Evolutionary conservation across 768 basidiomycete species (phyloP), one percentile per base, ranked within the genome.

Genomic region (Chalciporus chontae): DNA sequence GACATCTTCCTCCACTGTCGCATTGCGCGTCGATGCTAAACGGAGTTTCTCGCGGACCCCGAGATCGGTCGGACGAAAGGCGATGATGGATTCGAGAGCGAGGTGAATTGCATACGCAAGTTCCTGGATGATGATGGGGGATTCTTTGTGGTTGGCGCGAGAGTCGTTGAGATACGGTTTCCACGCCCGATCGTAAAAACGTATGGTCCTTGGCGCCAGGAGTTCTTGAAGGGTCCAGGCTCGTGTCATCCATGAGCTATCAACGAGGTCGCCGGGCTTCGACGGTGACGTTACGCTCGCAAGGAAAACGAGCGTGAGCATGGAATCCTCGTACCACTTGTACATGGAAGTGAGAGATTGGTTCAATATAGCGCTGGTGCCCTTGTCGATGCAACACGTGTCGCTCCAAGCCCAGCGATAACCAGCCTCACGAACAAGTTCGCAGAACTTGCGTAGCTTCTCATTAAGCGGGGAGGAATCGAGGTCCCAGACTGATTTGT

Each of bases 1-100:
- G 14, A 37, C 38, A 44, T 60, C 61, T 46, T 58, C 61, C 15
- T 50, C 47, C 18, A 44, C 37, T 1, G 61, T 58, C 3, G 61
- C 60, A 7, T 40, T 55, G 31, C 61, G 54, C 24, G 29, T 51
- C 6, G 61, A 58, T 13, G 56, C 61, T 15, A 50, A 14, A 14
- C 43, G 39, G 4, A 50, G 55, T 51, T 8, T 40, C 6, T 14
- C 40, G 11, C 40, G 40, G 40, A 40, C 15, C 11, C 9, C 14
- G 21, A 40, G 40, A 21, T 21, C 19, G 6, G 15, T 40, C 15
- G 40, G 40, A 40, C 11, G 13, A 11, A 40, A 40, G 19, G 29
- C 34, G 34, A 36, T n/a, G 34, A 15, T 15, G n/a, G 6, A 8
- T 6, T 36, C 8, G 7, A 3, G 8, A n/a, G 34, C n/a, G 6